Evolutionary conservation across 225 moss, liverwort and hornwort species (phyloP), one percentile per base, ranked within the genome.

Genomic region (Climacium dendroides): DNA sequence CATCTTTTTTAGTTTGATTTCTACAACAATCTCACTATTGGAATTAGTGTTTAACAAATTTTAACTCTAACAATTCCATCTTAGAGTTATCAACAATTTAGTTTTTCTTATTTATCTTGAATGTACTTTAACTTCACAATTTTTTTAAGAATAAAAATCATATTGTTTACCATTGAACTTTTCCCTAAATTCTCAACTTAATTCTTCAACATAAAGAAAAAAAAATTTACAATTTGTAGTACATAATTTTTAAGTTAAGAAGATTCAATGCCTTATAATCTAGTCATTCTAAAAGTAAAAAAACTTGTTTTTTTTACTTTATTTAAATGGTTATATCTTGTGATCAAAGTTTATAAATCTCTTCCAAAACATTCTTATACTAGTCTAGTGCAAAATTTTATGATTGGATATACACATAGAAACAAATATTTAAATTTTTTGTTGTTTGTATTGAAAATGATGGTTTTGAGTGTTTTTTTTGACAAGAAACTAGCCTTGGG

Each of bases 401-500:
- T 0, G 0, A 0, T 14, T 53, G 0, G 23, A 76, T 53, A 35
- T 9, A 4, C 5, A 6, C n/a, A 9, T 11, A n/a, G 32, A 53
- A 8, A 30, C 30, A 34, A n/a, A 5, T 6, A 3, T 10, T 76
- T 1, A 3, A 3, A 15, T 53, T 35, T 10, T 25, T 8, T 24
- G 4, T 6, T 35, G 3, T 22, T 35, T 53, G 76, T 0, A 53
- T 35, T 24, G 0, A 2, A 5, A 35, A 35, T 8, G 3, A 1
- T 1, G 19, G 0, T 22, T 52, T 53, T 22, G 7, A 52, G 0
- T 75, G 0, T 1, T 52, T 6, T 45, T 23, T 53, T 34, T 7
- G 2, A 34, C 0, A 22, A 13, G 13, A 48, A 11, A 20, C 34
- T 5, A 20, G 0, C 22, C 1, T 34, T 2, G 0, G 0, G 7